Evolutionary conservation across 164 flowering plant genomes (phyloP).

Genomic region (Platanus orientalis): DNA sequence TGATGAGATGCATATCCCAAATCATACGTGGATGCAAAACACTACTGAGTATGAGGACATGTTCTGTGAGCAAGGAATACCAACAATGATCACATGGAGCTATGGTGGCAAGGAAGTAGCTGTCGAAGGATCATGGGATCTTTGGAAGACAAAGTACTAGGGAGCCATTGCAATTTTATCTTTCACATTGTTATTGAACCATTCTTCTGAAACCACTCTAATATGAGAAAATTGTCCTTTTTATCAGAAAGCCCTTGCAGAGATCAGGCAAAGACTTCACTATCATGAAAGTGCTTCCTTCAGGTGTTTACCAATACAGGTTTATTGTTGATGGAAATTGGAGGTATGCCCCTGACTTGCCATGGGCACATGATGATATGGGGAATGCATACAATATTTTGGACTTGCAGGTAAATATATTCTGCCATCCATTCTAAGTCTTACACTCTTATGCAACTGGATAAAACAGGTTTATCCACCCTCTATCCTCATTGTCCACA

Average conservation of each 20-base stretch:
- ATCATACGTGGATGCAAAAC: conserved; percentile 46
- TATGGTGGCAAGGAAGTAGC: conserved; percentile 73
- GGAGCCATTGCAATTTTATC: background rate
- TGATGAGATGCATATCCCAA: conserved; percentile 52
- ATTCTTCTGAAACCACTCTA: background rate
- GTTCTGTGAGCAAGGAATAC: conserved; percentile 63
- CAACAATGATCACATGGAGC: conserved; percentile 87
- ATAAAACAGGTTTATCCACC: background rate
- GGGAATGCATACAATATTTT: conserved; percentile 66
- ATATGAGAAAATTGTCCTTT: conserved; percentile 4
- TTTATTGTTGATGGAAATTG: conserved; percentile 81
- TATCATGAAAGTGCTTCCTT: conserved; percentile 80
- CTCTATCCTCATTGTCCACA: background rate
- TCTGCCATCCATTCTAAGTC: background rate
- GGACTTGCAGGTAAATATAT: conserved; percentile 62
- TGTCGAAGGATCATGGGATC: conserved; percentile 93
- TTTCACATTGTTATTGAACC: background rate
- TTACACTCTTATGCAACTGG: too few relatives aligned
- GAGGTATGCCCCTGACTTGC: conserved; percentile 71
- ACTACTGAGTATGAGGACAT: conserved; percentile 47
- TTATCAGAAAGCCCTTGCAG: conserved; percentile 59
- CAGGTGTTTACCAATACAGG: conserved; percentile 84
- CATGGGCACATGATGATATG: conserved; percentile 59
- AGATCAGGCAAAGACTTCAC: conserved; percentile 85
- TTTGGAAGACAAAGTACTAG: conserved; percentile 67